Conservation (phyloP, 345 rosid genomes). For the sweet orange (Citrus sinensis) region DVS_A1.0 CM039167.1:5240001-5240500, state of each 20-base stretch:
- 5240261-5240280: slow-evolving; percentile 43
- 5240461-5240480: too few relatives aligned
- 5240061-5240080: slow-evolving; percentile 50
- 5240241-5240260: slow-evolving; percentile 40
- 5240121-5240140: neutral
- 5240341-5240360: too few relatives aligned
- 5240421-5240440: too few relatives aligned
- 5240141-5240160: neutral
- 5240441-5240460: too few relatives aligned
- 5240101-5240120: slow-evolving; percentile 37
- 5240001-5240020: too few relatives aligned
- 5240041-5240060: slow-evolving; percentile 58
- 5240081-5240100: slow-evolving; percentile 58
- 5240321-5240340: too few relatives aligned
- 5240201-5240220: slow-evolving; percentile 38
- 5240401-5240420: too few relatives aligned
- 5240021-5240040: slow-evolving; percentile 24
- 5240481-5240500: too few relatives aligned
- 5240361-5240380: too few relatives aligned
- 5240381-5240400: too few relatives aligned
- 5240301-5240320: slow-evolving; percentile 18
- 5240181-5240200: slow-evolving; percentile 34
- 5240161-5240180: neutral
- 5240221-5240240: slow-evolving; percentile 57
- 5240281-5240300: slow-evolving; percentile 54